Base-by-base conservation (phyloP, 2,329 filamentous ascomycete genomes). In the Trichophaea hybrida region DNA sequence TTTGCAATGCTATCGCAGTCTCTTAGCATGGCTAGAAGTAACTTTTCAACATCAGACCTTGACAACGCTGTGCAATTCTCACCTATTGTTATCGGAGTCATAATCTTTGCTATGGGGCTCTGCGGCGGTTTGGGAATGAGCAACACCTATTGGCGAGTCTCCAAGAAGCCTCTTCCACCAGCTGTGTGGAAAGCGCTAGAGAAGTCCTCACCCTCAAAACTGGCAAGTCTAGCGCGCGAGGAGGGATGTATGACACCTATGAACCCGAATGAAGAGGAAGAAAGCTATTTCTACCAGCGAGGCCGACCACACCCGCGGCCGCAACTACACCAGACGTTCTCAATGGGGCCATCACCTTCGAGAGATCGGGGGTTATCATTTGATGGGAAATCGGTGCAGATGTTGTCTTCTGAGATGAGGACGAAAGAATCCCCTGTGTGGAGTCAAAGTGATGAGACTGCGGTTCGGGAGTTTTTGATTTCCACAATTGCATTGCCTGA, bases 141-240 rank as follows among this genome's bases (percentile, higher is more conserved):
- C 44, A 65, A 64, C 56, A 64, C 58, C 10, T 63, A 61, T 49
- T 65, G 60, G 60, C 58, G 60, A n/a, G 62, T 63, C n/a, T 51
- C 55, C 10, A 61, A 58, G 24, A 59, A 64, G 32, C 44, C 51
- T 6, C 52, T 63, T 6, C 64, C 64, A 7, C 24, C n/a, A n/a
- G 34, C 46, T 1, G 60, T 65, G 12, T 63, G 64, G 64, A 17
- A n/a, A 15, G 61, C 57, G 6, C 50, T 63, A 1, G 64, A 58
- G 55, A 49, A 6, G 6, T 31, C 31, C 6, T 17, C 51, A 6
- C 12, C 51, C 15, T 50, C 15, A 34, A 59, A 59, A 40, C 38
- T 32, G 24, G 13, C 56, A 8, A 24, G 24, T 24, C 48, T 43
- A 37, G 61, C 1, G 15, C 35, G 43, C 40, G 44, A 1, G 8